phyloP scores from a whole-genome alignment of 2,329 filamentous ascomycete genomes.

The Lizonia empirigonia region DNA sequence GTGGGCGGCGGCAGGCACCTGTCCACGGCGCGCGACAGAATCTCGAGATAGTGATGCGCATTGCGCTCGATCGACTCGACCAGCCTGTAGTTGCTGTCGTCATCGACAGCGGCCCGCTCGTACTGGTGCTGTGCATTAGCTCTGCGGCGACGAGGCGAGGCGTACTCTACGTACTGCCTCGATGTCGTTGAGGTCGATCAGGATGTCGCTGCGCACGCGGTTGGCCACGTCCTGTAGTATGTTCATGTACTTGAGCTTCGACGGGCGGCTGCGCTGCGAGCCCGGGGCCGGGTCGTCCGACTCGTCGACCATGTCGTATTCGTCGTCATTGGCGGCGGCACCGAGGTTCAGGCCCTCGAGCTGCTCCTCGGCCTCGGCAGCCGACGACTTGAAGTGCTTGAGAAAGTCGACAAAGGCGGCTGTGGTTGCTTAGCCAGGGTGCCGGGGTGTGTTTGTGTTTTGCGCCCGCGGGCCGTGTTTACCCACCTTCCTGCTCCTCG shows the following conservation, averaged over 20 bases:
- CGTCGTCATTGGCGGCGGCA: conserved; percentile 84
- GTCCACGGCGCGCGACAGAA: conserved; percentile 87
- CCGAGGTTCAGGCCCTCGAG: conserved; percentile 84
- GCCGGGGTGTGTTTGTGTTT: conserved; percentile 11
- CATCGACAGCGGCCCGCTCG: conserved; percentile 69
- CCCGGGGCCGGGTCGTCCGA: conserved; percentile 64
- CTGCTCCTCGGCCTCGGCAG: conserved; percentile 75
- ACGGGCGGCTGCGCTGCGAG: conserved; percentile 50
- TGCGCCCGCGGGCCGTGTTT: conserved; percentile 23
- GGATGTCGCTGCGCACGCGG: conserved; percentile 74
- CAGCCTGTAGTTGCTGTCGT: conserved; percentile 67
- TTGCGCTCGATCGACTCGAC: conserved; percentile 87
- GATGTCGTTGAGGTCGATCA: conserved; percentile 89
- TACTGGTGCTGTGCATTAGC: conserved; percentile 61
- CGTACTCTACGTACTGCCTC: conserved; percentile 62
- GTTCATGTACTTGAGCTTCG: conserved; percentile 85
- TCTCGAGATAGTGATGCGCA: conserved; percentile 92
- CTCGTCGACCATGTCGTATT: conserved; percentile 92
- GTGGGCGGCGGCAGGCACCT: conserved; percentile 80
- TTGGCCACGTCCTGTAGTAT: conserved; percentile 87
- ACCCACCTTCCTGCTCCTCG: conserved; percentile 78
- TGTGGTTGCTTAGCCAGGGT: conserved; percentile 51
- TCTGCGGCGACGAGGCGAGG: neutral
- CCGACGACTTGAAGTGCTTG: conserved; percentile 81
- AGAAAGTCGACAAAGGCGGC: conserved; percentile 88